These are phyloP conservation scores for Cercospora sesami DNA, from an alignment of 2,329 filamentous ascomycete genomes.

Conservation along the genomic window DNA sequence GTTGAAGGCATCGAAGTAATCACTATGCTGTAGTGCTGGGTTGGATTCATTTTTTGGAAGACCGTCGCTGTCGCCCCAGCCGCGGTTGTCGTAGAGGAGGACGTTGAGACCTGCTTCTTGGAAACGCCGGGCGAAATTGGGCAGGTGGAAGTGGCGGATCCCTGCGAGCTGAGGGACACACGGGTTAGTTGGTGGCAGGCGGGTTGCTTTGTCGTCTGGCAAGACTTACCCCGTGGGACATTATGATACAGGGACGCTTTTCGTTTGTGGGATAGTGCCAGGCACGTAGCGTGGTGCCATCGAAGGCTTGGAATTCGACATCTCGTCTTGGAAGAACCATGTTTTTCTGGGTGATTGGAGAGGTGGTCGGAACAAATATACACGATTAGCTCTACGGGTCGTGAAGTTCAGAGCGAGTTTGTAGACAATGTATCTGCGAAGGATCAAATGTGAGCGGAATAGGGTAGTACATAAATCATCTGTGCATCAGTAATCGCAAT, in stretches of 20 bases:
- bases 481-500: background rate
- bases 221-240: background rate
- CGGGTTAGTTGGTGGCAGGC: background rate
- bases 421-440: no score
- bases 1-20: background rate
- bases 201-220: no score
- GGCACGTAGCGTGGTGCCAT: background rate
- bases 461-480: background rate
- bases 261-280: background rate
- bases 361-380: background rate
- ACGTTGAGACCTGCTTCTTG: background rate
- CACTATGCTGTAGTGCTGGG: background rate
- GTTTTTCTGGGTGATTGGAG: background rate
- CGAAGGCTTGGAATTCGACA: background rate
- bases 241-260: background rate
- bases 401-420: background rate
- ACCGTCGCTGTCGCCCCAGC: background rate
- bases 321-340: background rate
- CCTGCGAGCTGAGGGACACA: background rate
- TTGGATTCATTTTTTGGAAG: background rate
- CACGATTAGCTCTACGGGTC: background rate
- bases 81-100: background rate
- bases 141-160: background rate
- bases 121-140: background rate
- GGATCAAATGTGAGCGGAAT: background rate